Conservation (phyloP, 1,284 basidiomycete species). For the Boletellus dicymbophilus region DNA sequence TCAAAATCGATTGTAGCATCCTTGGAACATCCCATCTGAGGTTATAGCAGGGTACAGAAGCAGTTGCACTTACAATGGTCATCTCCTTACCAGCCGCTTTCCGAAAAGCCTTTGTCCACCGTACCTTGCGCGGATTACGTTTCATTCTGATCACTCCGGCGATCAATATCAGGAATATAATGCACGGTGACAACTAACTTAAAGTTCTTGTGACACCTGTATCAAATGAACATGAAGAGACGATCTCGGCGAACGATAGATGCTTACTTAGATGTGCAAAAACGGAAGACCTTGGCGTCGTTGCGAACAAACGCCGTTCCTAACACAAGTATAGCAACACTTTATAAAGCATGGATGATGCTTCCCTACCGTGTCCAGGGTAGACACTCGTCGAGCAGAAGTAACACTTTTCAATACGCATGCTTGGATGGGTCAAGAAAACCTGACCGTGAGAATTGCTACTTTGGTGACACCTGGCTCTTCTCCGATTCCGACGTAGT, state of each 20-base stretch:
- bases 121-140: slow-evolving; percentile 98
- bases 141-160: slow-evolving; percentile 78
- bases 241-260: slow-evolving; percentile 1
- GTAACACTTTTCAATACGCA: slow-evolving; percentile 90
- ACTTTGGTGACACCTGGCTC: too few relatives aligned
- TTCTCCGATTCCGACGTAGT: too few relatives aligned
- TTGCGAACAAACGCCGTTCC: slow-evolving; percentile 94
- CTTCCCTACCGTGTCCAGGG: slow-evolving; percentile 81
- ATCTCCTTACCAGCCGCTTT: slow-evolving; percentile 99
- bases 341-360: background rate
- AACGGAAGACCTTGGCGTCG: slow-evolving; percentile 95
- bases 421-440: slow-evolving; percentile 28
- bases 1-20: slow-evolving; percentile 99
- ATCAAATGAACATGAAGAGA: slow-evolving; percentile 9
- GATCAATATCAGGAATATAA: background rate
- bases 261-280: slow-evolving; percentile 93
- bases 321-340: slow-evolving; percentile 29
- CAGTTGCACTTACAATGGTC: slow-evolving; percentile 78
- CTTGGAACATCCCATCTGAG: slow-evolving; percentile 42
- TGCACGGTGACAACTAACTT: slow-evolving; percentile 55
- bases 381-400: slow-evolving; percentile 95
- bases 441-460: slow-evolving; percentile 26
- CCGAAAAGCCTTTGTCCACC: slow-evolving; percentile 99
- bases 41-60: background rate
- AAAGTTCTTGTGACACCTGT: slow-evolving; percentile 96